Percentiles rank a stretch among this genome's conserved stretches.
phyloP scores from a whole-genome alignment of 441 rosid species.

The Capsella rubella region DNA sequence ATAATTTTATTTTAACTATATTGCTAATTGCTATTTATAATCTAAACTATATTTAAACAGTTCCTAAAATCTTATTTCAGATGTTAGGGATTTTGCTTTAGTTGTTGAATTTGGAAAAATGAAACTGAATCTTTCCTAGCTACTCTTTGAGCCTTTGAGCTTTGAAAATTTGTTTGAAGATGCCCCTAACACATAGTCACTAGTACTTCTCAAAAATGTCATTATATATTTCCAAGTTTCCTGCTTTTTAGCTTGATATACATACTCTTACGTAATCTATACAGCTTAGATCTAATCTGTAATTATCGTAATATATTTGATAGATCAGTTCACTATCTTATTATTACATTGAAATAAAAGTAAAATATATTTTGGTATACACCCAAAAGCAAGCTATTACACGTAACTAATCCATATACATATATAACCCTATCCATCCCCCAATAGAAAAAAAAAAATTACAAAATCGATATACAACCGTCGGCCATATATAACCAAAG shows the following conservation, averaged over 20 bases:
- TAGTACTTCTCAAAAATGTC: too few species aligned
- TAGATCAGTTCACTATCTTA: constrained; percentile 32
- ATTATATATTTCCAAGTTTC: neutral
- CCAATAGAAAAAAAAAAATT: constrained; percentile 52
- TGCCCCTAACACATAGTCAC: too few species aligned
- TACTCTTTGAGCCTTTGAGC: neutral
- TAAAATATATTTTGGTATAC: constrained; percentile 36
- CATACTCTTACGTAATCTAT: neutral
- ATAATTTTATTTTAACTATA: neutral
- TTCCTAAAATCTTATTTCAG: neutral
- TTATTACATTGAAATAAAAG: constrained; percentile 25
- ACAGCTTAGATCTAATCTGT: neutral
- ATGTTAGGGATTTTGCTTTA: neutral
- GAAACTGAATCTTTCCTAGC: neutral
- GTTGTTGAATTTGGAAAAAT: neutral
- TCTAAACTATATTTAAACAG: neutral
- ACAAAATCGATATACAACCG: constrained; percentile 86
- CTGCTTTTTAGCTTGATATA: neutral
- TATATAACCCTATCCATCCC: constrained; percentile 60
- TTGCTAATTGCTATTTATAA: neutral
- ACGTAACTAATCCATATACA: constrained; percentile 43
- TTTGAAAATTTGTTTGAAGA: neutral
- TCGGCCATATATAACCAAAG: constrained; percentile 62
- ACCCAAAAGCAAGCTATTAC: constrained; percentile 42
- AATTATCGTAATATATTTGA: constrained; percentile 17